A percentile compares a stretch with the other conserved stretches of the same genome.
Evolutionary conservation across 305 asterid species (phyloP).

Genomic region (Solanum hybrid): DNA sequence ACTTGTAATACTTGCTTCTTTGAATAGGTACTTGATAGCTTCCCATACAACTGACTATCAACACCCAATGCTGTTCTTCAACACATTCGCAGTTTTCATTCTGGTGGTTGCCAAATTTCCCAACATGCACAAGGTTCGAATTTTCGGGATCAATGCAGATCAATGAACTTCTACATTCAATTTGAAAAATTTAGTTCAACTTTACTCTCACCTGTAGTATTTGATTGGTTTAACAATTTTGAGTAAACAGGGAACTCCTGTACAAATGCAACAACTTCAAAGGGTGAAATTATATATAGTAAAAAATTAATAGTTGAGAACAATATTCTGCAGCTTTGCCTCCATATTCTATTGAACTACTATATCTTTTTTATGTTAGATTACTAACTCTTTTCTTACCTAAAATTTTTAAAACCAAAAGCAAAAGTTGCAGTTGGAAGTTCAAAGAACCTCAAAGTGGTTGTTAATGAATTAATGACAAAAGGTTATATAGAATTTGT

Average conservation of each 20-base stretch:
- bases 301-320: neutral
- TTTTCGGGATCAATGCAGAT: conserved; percentile 12
- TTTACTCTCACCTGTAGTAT: neutral
- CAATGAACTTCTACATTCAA: neutral
- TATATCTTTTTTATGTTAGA: neutral
- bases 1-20: neutral
- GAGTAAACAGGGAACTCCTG: neutral
- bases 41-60: conserved; percentile 13
- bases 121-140: conserved; percentile 14
- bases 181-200: neutral
- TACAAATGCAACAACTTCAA: conserved; percentile 1
- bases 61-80: conserved; percentile 10
- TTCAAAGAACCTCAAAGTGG: neutral
- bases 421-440: neutral
- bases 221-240: neutral
- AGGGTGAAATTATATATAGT: neutral
- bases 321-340: neutral
- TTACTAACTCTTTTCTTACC: neutral
- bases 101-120: conserved; percentile 16
- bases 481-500: neutral
- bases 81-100: conserved; percentile 3
- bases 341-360: neutral
- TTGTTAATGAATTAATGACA: neutral
- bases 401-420: neutral
- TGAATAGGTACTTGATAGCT: conserved; percentile 10